A percentile compares a stretch with the other conserved stretches of the same genome.
Conservation (phyloP, 2,329 filamentous ascomycete genomes). For the Venturia effusa region DNA sequence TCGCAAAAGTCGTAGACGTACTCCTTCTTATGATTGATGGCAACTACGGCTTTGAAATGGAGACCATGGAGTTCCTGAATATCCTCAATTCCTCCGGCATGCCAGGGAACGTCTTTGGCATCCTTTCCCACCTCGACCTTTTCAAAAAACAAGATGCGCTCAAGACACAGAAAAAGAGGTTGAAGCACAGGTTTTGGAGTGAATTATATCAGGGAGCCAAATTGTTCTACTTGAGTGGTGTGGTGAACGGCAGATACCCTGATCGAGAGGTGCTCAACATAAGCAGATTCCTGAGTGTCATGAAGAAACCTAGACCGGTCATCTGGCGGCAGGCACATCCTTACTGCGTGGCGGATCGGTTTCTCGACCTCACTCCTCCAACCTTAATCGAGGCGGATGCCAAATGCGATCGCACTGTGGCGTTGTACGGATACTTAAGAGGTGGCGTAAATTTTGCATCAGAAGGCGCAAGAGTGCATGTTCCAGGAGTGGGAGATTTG, state of each 20-base stretch:
- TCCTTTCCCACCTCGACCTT: conserved; percentile 89
- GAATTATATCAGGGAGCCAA: conserved; percentile 96
- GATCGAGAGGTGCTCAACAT: conserved; percentile 95
- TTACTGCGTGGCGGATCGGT: conserved; percentile 86
- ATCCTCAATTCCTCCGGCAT: conserved; percentile 89
- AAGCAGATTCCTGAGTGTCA: conserved; percentile 88
- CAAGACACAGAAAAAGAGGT: conserved; percentile 86
- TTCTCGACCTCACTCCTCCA: conserved; percentile 89
- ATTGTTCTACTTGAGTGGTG: conserved; percentile 90
- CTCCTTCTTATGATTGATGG: conserved; percentile 97
- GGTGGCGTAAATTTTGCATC: conserved; percentile 92
- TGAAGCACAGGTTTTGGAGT: conserved; percentile 94
- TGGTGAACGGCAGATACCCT: conserved; percentile 92
- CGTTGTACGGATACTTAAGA: conserved; percentile 84
- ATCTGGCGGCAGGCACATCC: conserved; percentile 95
- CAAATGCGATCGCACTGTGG: conserved; percentile 83
- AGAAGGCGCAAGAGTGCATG: conserved; percentile 74
- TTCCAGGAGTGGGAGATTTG: conserved; percentile 86
- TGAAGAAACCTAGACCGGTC: conserved; percentile 97
- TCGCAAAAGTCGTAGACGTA: conserved; percentile 95
- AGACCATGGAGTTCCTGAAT: conserved; percentile 99
- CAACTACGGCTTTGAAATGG: conserved; percentile 99
- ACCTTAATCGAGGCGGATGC: conserved; percentile 79
- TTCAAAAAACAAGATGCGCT: conserved; percentile 90
- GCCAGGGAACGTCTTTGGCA: conserved; percentile 97